Conservation (phyloP, 2,329 filamentous ascomycete species). For the Metarhizium brunneum region DNA sequence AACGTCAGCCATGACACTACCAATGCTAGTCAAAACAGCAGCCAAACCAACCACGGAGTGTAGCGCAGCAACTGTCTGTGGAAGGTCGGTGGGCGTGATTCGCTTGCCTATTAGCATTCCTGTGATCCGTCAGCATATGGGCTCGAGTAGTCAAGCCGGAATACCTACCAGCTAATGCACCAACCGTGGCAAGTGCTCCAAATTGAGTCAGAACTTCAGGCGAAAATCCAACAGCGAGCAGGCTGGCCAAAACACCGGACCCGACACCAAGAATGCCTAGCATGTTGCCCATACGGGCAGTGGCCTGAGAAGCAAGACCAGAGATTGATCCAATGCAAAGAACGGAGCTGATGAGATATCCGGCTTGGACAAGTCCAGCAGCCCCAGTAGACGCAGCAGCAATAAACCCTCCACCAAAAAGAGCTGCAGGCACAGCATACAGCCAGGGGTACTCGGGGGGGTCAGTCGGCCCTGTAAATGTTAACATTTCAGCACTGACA, state of each 20-base stretch:
- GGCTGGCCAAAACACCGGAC: conserved; percentile 72
- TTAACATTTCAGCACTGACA: background rate
- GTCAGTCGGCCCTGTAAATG: conserved; percentile 57
- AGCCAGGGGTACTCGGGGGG: conserved; percentile 84
- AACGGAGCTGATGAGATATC: conserved; percentile 76
- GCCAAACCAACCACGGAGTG: conserved; percentile 87
- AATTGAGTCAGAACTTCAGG: conserved; percentile 74
- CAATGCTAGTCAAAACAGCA: conserved; percentile 80
- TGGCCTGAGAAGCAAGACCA: conserved; percentile 70
- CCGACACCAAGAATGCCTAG: conserved; percentile 80
- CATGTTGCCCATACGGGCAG: conserved; percentile 76
- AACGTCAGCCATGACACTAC: conserved; percentile 70
- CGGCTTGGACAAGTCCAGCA: conserved; percentile 76
- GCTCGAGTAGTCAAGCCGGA: conserved; percentile 3
- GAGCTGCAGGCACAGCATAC: conserved; percentile 64
- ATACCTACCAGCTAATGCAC: conserved; percentile 48
- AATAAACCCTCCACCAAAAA: conserved; percentile 76
- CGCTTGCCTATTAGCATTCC: conserved; percentile 72
- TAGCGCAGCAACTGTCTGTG: conserved; percentile 80
- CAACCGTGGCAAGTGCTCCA: conserved; percentile 62
- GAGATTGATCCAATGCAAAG: conserved; percentile 81
- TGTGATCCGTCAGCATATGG: conserved; percentile 8
- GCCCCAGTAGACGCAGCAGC: conserved; percentile 74
- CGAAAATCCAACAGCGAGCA: conserved; percentile 73
- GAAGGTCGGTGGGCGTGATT: conserved; percentile 80